These are phyloP conservation scores for Nicotiana attenuata DNA, from an alignment of 257 asterid species.

Conservation along the genomic window DNA sequence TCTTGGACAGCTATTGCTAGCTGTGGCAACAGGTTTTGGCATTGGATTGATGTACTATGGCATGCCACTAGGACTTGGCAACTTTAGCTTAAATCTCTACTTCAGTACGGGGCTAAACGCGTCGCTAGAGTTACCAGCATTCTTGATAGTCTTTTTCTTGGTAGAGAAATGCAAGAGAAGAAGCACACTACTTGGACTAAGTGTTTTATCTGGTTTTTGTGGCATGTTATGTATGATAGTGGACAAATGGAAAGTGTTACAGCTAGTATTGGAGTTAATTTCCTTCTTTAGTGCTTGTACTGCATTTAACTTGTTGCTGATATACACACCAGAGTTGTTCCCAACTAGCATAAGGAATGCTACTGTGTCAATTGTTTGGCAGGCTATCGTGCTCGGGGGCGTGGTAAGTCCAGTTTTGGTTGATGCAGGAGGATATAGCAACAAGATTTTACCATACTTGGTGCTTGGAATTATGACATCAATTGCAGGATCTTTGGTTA, in stretches of 20 bases:
- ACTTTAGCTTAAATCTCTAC: slow-evolving; percentile 33
- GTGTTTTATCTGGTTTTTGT: slow-evolving; percentile 25
- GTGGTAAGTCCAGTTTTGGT: slow-evolving; percentile 28
- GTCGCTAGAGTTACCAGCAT: slow-evolving; percentile 27
- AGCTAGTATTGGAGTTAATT: slow-evolving; percentile 20
- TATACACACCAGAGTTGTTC: slow-evolving; percentile 28
- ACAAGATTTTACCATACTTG: slow-evolving; percentile 14
- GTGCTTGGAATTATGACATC: slow-evolving; percentile 24
- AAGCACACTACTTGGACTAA: slow-evolving; percentile 19
- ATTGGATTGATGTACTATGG: slow-evolving; percentile 40
- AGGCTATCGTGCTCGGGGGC: slow-evolving; percentile 30
- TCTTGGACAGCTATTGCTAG: slow-evolving; percentile 9
- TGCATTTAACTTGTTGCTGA: slow-evolving; percentile 22
- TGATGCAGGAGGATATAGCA: slow-evolving; percentile 20
- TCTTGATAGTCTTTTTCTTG: slow-evolving; percentile 17
- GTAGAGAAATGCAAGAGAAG: slow-evolving; percentile 26
- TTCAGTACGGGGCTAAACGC: slow-evolving; percentile 31
- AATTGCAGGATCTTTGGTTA: slow-evolving; percentile 19
- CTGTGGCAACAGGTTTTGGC: slow-evolving; percentile 29
- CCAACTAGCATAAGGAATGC: slow-evolving; percentile 29
- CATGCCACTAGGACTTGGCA: slow-evolving; percentile 38
- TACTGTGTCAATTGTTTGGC: slow-evolving; percentile 27
- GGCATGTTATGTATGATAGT: slow-evolving; percentile 18
- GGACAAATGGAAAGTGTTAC: slow-evolving; percentile 10
- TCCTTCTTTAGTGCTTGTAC: slow-evolving; percentile 28